A percentile compares a stretch with the other conserved stretches of the same genome.
Evolutionary conservation across 140 eudicot species (phyloP).

Genomic region (Anethum foeniculum): DNA sequence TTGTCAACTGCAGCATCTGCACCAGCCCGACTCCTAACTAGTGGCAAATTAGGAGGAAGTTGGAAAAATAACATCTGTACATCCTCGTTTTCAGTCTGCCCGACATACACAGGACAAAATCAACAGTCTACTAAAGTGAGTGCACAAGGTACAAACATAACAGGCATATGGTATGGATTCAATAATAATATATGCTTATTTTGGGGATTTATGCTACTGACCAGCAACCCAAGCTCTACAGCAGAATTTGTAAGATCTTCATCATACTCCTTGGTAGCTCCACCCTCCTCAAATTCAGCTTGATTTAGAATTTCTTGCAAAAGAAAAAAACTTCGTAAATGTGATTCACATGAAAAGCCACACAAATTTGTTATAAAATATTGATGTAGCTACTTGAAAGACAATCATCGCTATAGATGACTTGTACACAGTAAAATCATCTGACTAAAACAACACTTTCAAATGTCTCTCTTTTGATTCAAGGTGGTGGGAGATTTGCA

Average conservation of each 20-base stretch:
- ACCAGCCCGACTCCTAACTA: slow-evolving; percentile 14
- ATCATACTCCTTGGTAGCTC: slow-evolving; percentile 31
- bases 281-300: slow-evolving; percentile 56
- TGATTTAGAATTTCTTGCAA: slow-evolving; percentile 54
- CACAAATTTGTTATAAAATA: background rate
- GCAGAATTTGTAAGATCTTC: slow-evolving; percentile 54
- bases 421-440: background rate
- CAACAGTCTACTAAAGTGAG: background rate
- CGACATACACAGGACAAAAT: slow-evolving; percentile 1
- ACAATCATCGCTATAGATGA: background rate
- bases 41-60: slow-evolving; percentile 52
- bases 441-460: background rate
- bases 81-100: slow-evolving; percentile 31
- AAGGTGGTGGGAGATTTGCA: background rate
- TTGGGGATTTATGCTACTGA: slow-evolving; percentile 20
- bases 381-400: background rate
- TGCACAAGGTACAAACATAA: background rate
- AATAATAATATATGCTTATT: background rate
- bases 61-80: slow-evolving; percentile 40
- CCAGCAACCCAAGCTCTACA: slow-evolving; percentile 60
- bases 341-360: background rate
- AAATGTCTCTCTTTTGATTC: background rate
- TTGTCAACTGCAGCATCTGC: slow-evolving; percentile 6
- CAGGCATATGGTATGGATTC: background rate
- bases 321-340: background rate